A percentile compares a stretch with the other conserved stretches of the same genome.
Evolutionary conservation across 495 filamentous ascomycete genomes (phyloP).

Genomic region (Daldinia decipiens): DNA sequence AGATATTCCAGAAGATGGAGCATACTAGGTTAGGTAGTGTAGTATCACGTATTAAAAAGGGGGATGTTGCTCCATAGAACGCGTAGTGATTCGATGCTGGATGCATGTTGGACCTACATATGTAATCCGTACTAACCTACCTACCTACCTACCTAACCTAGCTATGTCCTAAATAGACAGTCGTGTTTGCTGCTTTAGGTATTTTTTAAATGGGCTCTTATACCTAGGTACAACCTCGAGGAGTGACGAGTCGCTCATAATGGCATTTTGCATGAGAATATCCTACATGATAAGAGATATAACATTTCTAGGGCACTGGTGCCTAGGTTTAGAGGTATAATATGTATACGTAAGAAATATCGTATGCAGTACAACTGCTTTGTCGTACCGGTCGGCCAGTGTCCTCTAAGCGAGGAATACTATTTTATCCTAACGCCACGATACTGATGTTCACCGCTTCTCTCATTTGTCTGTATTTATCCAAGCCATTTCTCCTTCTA

Average conservation of each 20-base stretch:
- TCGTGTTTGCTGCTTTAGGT: background rate
- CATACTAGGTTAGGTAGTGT: background rate
- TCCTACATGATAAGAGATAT: too few relatives aligned
- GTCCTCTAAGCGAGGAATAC: constrained; percentile 1
- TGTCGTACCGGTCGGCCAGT: background rate
- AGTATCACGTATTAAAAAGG: background rate
- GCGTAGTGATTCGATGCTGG: background rate
- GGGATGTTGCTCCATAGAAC: background rate
- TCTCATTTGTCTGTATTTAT: constrained; percentile 1
- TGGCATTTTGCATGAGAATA: background rate
- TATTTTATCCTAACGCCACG: background rate
- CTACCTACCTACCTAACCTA: too few relatives aligned
- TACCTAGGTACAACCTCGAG: background rate
- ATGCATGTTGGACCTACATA: background rate
- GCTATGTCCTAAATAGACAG: background rate
- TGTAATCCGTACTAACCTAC: too few relatives aligned
- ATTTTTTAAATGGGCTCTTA: background rate
- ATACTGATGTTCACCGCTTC: background rate
- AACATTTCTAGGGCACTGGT: too few relatives aligned
- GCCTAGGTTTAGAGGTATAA: background rate
- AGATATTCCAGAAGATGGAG: background rate
- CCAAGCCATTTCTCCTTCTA: background rate
- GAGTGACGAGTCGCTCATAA: background rate
- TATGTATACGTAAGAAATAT: background rate
- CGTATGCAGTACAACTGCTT: background rate